Base-by-base conservation (phyloP, 2,329 filamentous ascomycete species). In the Chaetomiaceae sp. region DNA sequence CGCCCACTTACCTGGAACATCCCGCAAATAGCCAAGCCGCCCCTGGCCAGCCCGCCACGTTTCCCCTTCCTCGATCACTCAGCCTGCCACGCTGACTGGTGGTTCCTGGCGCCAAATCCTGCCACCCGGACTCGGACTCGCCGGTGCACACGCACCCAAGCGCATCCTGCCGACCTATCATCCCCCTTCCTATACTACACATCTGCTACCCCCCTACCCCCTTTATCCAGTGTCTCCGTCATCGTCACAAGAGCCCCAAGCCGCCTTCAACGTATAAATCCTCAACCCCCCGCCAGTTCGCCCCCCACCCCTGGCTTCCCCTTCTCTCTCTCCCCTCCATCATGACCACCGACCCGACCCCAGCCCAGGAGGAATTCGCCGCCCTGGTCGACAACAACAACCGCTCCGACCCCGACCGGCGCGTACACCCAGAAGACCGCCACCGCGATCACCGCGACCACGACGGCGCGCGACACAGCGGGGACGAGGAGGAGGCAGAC, bases 341-440 rank as follows among this genome's bases (percentile, higher is more conserved):
- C 62, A 80, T 80, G 76, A 68, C 74, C n/a, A n/a, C n/a, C 54
- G 68, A 71, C 53, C 68, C 65, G 41, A 80, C 79, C 45, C 70
- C 77, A 48, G 80, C 80, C 42, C 78, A 83, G 65, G 78, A 83
- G 69, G 80, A 86, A 66, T 84, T 83, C 64, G 76, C 83, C 63
- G 65, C 69, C 54, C 73, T 85, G 48, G 66, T 86, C 52, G 70
- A 73, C 54, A 79, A 76, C 57, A 80, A 79, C 57, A 72, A 68
- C 41, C 66, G 66, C 33, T 50, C 50, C 30, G 63, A 63, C 42
- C 64, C 60, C 58, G 62, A 62, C 62, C 65, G 61, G 61, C n/a
- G n/a, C n/a, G 54, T 71, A 53, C 82, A 83, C 51, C 78, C 76
- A 26, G 81, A 86, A 62, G 77, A 79, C 59, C 69, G 74, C 54